phyloP scores from a whole-genome alignment of 768 basidiomycete species.

The Amanita rubescens region DNA sequence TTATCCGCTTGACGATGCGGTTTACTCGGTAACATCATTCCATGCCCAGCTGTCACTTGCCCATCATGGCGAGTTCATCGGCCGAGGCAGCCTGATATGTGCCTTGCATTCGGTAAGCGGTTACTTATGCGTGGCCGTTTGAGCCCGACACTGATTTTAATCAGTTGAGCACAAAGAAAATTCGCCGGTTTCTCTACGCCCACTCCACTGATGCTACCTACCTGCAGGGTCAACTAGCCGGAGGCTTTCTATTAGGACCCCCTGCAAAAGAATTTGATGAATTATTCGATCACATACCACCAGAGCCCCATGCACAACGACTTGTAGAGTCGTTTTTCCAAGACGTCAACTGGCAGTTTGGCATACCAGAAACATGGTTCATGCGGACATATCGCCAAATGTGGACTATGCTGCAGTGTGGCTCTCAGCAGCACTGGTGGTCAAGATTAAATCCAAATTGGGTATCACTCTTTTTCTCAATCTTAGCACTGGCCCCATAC shows the following conservation, averaged over 20 bases:
- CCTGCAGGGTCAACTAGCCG: slow-evolving; percentile 18
- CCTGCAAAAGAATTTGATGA: slow-evolving; percentile 20
- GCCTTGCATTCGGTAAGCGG: slow-evolving; percentile 36
- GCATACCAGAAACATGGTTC: slow-evolving; percentile 45
- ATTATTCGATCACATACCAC: slow-evolving; percentile 28
- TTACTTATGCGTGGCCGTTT: background rate
- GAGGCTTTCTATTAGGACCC: slow-evolving; percentile 17
- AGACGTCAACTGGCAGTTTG: slow-evolving; percentile 43
- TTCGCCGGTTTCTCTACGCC: slow-evolving; percentile 31
- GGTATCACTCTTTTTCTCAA: slow-evolving; percentile 42
- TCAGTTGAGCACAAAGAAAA: slow-evolving; percentile 29
- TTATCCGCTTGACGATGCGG: slow-evolving; percentile 22
- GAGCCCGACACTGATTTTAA: background rate
- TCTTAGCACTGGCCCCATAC: slow-evolving; percentile 35
- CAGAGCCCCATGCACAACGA: slow-evolving; percentile 23
- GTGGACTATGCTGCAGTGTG: slow-evolving; percentile 36
- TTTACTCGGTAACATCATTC: slow-evolving; percentile 32
- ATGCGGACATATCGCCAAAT: slow-evolving; percentile 32
- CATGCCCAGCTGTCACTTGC: slow-evolving; percentile 38
- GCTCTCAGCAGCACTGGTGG: slow-evolving; percentile 15
- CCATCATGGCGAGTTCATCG: slow-evolving; percentile 43
- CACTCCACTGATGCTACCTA: slow-evolving; percentile 31
- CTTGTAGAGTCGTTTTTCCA: slow-evolving; percentile 35
- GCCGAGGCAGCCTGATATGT: slow-evolving; percentile 38
- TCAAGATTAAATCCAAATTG: slow-evolving; percentile 42